These are phyloP conservation scores for Cardiosporidium cionae DNA, from an alignment of 169 alveolate species.

Conservation along the genomic window DNA sequence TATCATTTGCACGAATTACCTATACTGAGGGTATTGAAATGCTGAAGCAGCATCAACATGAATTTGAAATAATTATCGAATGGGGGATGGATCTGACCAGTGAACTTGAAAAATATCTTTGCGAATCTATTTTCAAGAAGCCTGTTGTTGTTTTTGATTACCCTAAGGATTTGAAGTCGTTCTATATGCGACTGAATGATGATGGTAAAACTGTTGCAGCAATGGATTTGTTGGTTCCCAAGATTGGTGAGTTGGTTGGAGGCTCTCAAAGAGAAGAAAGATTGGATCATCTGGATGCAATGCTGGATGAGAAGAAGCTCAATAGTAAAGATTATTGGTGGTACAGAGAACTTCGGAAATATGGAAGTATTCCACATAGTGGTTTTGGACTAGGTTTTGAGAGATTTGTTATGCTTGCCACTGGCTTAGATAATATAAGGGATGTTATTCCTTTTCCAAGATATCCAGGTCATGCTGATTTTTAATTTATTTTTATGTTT, in stretches of 20 bases:
- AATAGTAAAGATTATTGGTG: conserved; percentile 74
- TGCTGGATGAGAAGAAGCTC: conserved; percentile 76
- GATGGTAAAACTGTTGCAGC: conserved; percentile 90
- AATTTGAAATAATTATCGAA: conserved; percentile 28
- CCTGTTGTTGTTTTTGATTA: conserved; percentile 96
- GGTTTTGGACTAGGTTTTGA: conserved; percentile 99
- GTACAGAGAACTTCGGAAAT: conserved; percentile 69
- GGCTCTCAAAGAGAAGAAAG: conserved; percentile 97
- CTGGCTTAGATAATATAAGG: conserved; percentile 96
- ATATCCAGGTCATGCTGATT: conserved; percentile 48
- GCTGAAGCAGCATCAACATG: conserved; percentile 32
- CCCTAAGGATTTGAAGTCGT: conserved; percentile 78
- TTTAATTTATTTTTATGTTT: background rate
- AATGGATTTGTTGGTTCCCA: conserved; percentile 90
- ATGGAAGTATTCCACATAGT: conserved; percentile 56
- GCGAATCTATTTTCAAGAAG: conserved; percentile 88
- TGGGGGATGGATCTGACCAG: conserved; percentile 98
- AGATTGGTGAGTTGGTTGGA: conserved; percentile 91
- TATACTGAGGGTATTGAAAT: conserved; percentile 87
- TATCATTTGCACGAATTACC: conserved; percentile 86
- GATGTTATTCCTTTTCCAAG: conserved; percentile 99
- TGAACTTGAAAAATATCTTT: conserved; percentile 89
- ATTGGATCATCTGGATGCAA: conserved; percentile 71
- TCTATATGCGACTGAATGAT: conserved; percentile 38
- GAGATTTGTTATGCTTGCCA: conserved; percentile 92